Base-by-base conservation (phyloP, 2,329 filamentous ascomycete species). In the Cytospora mali region DNA sequence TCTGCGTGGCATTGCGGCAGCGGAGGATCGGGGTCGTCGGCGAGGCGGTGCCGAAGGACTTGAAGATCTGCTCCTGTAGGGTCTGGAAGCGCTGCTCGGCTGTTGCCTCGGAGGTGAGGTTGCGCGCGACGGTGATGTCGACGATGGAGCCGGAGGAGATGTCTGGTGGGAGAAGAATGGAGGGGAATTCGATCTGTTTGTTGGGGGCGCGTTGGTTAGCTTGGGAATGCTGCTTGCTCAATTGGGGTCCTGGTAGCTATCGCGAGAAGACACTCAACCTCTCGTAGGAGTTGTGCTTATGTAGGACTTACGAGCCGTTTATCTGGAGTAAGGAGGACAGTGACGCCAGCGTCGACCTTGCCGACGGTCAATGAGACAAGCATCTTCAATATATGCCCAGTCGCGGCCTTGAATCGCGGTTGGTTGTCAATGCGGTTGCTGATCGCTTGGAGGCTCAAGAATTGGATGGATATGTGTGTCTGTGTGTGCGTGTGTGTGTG, bases 281-380 rank as follows among this genome's bases (percentile, higher is more conserved):
- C 23, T n/a, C 9, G 35, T n/a, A 28, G 31, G 25, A 11, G 29
- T 28, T 10, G 11, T 6, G 31, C 21, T 33, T 18, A 2, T 13
- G 11, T 23, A 11, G n/a, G 42, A 77, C 88, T 73, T 86, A 97
- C 94, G 71, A 99, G 84, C 74, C 95, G 89, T 79, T 98, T 98
- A 78, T 99, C 95, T 74, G 96, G 91, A 54, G 95, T 99, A 73
- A 99, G 81, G 61, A 99, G 88, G 66, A 99, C 95, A 55, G 95
- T 96, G 74, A 99, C 94, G 78, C 95, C 95, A 72, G 95, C 95
- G 79, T 99, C 95, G 79, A 99, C 95, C 82, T 99, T 99, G 82
- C 95, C 95, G 78, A 99, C 95, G 56, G 94, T 98, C 75, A 99
- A 85, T 69, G 95, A 98, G 79, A 99, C 92, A 73, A 98, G 85